These are phyloP conservation scores for Ophiostoma sp. DNA, from an alignment of 2,329 filamentous ascomycete species.

Conservation along the genomic window DNA sequence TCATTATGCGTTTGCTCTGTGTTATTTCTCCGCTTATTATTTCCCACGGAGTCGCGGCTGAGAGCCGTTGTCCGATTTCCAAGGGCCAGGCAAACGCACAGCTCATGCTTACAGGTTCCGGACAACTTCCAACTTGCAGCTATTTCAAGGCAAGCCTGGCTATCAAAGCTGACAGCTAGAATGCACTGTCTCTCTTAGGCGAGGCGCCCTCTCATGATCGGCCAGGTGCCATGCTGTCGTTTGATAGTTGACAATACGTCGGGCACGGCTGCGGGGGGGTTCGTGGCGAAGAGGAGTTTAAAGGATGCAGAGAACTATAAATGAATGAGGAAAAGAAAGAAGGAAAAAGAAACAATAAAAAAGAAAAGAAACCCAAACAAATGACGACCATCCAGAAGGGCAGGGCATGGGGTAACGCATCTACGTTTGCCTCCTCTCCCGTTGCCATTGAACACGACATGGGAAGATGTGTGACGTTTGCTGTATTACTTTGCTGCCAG, in stretches of 20 bases:
- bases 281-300: neutral
- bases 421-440: neutral
- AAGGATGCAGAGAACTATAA: conserved; percentile 1
- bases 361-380: neutral
- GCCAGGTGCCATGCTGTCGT: conserved; percentile 21
- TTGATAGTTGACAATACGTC: conserved; percentile 11
- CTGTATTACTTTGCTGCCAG: neutral
- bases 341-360: neutral
- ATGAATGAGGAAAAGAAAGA: neutral
- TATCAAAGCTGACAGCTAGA: neutral
- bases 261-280: neutral
- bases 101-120: neutral
- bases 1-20: neutral
- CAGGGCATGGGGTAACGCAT: conserved; percentile 12
- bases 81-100: neutral
- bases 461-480: neutral
- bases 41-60: neutral
- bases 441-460: neutral
- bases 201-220: conserved; percentile 15
- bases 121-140: neutral
- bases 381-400: neutral
- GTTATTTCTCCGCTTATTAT: neutral
- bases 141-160: neutral
- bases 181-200: neutral
- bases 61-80: neutral